These are phyloP conservation scores for Botrytis porri DNA, from an alignment of 2,329 filamentous ascomycete species.

Conservation along the genomic window DNA sequence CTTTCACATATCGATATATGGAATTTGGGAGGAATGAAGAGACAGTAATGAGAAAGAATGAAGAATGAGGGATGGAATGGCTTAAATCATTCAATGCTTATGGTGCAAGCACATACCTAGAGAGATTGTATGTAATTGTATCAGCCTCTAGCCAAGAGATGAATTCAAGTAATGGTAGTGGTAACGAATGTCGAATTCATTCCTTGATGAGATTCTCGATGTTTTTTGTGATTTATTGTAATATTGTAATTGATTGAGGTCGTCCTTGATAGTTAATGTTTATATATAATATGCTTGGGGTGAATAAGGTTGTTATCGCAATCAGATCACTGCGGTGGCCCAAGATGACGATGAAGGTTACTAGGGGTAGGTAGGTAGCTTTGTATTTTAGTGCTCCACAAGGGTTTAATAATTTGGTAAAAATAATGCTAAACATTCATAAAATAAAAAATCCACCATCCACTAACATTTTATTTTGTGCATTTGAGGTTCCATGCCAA, in stretches of 20 bases:
- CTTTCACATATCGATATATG: constrained; percentile 12
- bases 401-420: neutral
- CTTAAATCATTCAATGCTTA: neutral
- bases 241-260: neutral
- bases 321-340: neutral
- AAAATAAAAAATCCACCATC: neutral
- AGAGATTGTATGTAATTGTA: neutral
- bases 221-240: neutral
- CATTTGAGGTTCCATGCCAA: neutral
- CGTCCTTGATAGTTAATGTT: neutral
- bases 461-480: constrained; percentile 5
- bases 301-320: neutral
- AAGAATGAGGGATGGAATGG: constrained; percentile 17
- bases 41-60: neutral
- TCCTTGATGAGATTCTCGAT: neutral
- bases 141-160: neutral
- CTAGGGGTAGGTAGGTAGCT: neutral
- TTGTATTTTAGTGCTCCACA: neutral
- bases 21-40: neutral
- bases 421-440: neutral
- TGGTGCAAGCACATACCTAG: neutral
- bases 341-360: constrained; percentile 5
- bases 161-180: neutral
- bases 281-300: neutral
- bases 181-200: neutral